These are phyloP conservation scores for Ophiostoma pallidulum DNA, from an alignment of 2,329 filamentous ascomycete genomes.

Conservation along the genomic window DNA sequence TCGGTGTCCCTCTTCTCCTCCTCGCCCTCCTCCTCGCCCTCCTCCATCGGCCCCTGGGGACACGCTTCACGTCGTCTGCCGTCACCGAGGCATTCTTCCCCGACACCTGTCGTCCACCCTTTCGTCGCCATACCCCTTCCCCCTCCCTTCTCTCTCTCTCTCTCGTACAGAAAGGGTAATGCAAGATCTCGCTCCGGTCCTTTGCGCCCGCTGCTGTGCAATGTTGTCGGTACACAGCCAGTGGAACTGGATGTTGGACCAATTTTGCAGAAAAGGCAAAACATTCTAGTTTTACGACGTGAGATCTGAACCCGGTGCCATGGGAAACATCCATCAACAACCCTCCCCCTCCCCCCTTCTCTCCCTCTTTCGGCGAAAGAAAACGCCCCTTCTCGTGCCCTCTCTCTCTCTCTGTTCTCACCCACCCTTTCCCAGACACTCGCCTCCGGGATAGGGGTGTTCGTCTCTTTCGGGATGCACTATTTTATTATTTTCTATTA, in stretches of 20 bases:
- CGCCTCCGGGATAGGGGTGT: no score
- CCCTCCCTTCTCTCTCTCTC: background rate
- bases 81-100: no score
- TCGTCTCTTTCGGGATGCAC: no score
- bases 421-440: no score
- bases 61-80: no score
- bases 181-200: slow-evolving; percentile 11
- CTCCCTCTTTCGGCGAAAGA: background rate
- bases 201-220: slow-evolving; percentile 3
- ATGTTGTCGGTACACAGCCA: background rate
- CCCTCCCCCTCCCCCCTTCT: background rate
- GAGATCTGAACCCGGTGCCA: slow-evolving; percentile 4
- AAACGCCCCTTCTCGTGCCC: background rate
- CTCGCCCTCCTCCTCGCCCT: no score
- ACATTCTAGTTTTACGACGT: background rate
- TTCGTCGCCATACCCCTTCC: background rate
- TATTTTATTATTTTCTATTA: no score
- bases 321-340: background rate
- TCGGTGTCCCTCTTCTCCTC: no score
- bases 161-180: background rate
- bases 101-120: no score
- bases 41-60: no score
- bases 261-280: no score
- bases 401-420: background rate
- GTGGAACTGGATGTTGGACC: background rate